These are phyloP conservation scores for Potentilla sterilis DNA, from an alignment of 306 rosid genomes.

Conservation along the genomic window DNA sequence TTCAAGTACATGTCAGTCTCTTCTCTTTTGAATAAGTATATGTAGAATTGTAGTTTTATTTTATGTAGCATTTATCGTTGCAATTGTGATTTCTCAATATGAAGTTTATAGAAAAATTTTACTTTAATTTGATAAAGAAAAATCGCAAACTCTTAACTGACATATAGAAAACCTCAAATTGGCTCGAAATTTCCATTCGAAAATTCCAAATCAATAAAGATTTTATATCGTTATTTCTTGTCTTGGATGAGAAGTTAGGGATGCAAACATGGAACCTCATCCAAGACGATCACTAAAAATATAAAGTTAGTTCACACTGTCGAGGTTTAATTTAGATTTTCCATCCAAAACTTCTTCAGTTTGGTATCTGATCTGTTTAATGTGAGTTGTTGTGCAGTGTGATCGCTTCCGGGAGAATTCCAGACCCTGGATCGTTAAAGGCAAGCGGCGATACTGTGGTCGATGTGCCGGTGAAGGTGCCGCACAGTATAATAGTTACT, in stretches of 20 bases:
- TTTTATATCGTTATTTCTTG: neutral
- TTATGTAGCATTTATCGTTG: no score
- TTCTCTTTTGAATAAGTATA: no score
- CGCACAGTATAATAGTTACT: conserved; percentile 58
- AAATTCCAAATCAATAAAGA: neutral
- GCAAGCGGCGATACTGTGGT: conserved; percentile 48
- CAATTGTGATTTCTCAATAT: no score
- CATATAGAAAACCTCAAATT: no score
- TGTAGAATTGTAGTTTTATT: no score
- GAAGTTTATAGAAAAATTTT: no score
- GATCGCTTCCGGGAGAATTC: conserved; percentile 66
- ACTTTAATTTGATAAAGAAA: no score
- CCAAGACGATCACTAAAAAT: neutral
- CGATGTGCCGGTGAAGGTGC: conserved; percentile 66
- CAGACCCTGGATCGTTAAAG: conserved; percentile 84
- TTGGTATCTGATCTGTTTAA: neutral
- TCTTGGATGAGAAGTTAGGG: conserved; percentile 4
- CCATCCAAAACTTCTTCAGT: neutral
- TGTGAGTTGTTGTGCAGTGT: conserved; percentile 25
- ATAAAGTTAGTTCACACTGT: neutral
- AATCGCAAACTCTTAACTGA: no score
- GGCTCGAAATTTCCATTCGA: neutral
- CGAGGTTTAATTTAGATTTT: neutral
- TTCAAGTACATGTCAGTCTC: no score
- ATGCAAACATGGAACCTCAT: neutral